phyloP scores from a whole-genome alignment of 1,139 yeast species.

The Suhomyces bokatorum region DNA sequence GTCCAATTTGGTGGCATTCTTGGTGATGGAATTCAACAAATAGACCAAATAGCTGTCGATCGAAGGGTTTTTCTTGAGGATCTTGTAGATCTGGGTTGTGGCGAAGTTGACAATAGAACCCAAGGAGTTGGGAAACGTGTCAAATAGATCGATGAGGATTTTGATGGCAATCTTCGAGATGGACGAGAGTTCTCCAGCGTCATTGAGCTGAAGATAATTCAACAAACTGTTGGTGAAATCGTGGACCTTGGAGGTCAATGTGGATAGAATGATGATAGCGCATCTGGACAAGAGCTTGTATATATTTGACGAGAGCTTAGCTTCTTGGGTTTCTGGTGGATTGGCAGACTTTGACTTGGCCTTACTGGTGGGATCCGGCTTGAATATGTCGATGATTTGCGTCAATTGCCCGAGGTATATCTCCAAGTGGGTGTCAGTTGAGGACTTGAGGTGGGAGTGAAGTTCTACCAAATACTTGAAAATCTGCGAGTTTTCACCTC shows the following conservation, averaged over 20 bases:
- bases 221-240: conserved; percentile 42
- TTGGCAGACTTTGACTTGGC: conserved; percentile 1
- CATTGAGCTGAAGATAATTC: conserved; percentile 26
- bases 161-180: conserved; percentile 31
- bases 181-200: conserved; percentile 17
- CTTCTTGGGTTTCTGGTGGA: conserved; percentile 1
- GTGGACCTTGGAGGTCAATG: conserved; percentile 38
- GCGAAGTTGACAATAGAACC: conserved; percentile 41
- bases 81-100: conserved; percentile 39
- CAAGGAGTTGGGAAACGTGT: conserved; percentile 38
- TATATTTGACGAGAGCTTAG: conserved; percentile 24
- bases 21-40: conserved; percentile 35
- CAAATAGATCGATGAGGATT: conserved; percentile 41
- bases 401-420: conserved; percentile 14
- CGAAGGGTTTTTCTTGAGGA: conserved; percentile 37
- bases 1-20: conserved; percentile 41
- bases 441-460: conserved; percentile 21
- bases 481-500: conserved; percentile 24
- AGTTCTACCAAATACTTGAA: conserved; percentile 28
- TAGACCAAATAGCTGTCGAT: conserved; percentile 33
- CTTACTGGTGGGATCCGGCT: conserved; percentile 8
- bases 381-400: conserved; percentile 13
- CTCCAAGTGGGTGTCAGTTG: conserved; percentile 13
- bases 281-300: conserved; percentile 35
- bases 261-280: conserved; percentile 29